Evolutionary conservation across 805 yeast species (phyloP), one percentile per base, ranked within the genome.

Genomic region (Starmerella kuoi): DNA sequence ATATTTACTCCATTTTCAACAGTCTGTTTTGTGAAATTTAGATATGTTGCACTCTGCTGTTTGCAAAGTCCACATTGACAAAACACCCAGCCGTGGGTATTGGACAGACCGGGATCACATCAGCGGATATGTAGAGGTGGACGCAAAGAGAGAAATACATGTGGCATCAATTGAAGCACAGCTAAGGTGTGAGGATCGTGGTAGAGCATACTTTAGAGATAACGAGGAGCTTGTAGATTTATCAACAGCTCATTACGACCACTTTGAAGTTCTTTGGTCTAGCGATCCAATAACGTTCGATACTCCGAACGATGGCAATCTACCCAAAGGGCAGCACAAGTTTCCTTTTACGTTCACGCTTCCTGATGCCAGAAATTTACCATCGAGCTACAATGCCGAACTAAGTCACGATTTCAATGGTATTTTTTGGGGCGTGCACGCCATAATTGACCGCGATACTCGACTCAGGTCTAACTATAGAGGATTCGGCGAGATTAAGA

Each of bases 101-200:
- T 42, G 31, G 34, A 42, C 49, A 3, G 37, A 39, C 15, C 42
- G 44, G 7, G 49, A 46, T 23, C 9, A 5, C 20, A 41, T 46
- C 1, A n/a, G 14, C 2, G 49, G 49, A 8, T 25, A 27, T 4
- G 40, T 46, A 6, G 17, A 19, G 5, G 4, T 46, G 11, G 44
- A 46, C 7, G 45, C 34, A 12, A 37, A 30, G 18, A 39, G 49
- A 3, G 49, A 46, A 8, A 15, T 43, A 4, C 31, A 40, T 8
- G 45, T 43, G 3, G 41, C 35, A 17, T 35, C 42, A 5, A 31
- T 46, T 7, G 39, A 32, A 19, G 42, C 43, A 11, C 45, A 33
- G 18, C 21, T 46, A 26, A 8, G 24, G n/a, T 43, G 49, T 31
- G 45, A 38, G 23, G 49, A 46, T 12, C 43, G 44, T 7, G 47